These are phyloP conservation scores for Epichloe baconii DNA, from an alignment of 2,329 filamentous ascomycete genomes.

Conservation along the genomic window DNA sequence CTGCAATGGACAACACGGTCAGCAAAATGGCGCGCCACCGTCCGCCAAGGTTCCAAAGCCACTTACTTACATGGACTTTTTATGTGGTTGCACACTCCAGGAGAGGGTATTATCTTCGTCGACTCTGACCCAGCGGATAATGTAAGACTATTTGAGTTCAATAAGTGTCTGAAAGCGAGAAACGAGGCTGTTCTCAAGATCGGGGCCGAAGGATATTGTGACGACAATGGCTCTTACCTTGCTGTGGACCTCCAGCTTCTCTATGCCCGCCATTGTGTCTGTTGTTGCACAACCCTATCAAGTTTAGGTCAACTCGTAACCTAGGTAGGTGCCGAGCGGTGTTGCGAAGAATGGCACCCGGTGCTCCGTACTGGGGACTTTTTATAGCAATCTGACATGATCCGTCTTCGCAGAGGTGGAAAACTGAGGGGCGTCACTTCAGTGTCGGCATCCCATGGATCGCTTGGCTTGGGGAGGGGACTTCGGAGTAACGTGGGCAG, in stretches of 20 bases:
- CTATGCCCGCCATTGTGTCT: conserved; percentile 71
- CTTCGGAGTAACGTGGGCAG: neutral
- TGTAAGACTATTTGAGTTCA: conserved; percentile 63
- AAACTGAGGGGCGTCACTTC: neutral
- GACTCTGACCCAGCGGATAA: conserved; percentile 93
- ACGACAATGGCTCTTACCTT: conserved; percentile 44
- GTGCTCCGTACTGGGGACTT: neutral
- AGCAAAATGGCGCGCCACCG: conserved; percentile 2
- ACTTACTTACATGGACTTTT: conserved; percentile 74
- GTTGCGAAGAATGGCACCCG: neutral
- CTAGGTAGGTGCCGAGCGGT: neutral
- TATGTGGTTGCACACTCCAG: conserved; percentile 95
- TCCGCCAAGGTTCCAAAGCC: neutral
- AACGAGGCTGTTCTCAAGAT: neutral
- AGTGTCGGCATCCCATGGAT: neutral
- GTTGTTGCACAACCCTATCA: neutral
- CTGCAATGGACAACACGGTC: conserved; percentile 23
- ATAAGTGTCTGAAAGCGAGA: neutral
- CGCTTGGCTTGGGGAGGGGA: neutral
- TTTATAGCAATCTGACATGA: neutral
- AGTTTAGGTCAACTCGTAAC: neutral
- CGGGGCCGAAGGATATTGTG: neutral
- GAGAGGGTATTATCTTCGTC: conserved; percentile 84
- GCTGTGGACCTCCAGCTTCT: conserved; percentile 94
- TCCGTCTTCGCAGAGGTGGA: neutral